Conservation (phyloP, 1,284 basidiomycete genomes). For the Cryptococcus floricola region DNA sequence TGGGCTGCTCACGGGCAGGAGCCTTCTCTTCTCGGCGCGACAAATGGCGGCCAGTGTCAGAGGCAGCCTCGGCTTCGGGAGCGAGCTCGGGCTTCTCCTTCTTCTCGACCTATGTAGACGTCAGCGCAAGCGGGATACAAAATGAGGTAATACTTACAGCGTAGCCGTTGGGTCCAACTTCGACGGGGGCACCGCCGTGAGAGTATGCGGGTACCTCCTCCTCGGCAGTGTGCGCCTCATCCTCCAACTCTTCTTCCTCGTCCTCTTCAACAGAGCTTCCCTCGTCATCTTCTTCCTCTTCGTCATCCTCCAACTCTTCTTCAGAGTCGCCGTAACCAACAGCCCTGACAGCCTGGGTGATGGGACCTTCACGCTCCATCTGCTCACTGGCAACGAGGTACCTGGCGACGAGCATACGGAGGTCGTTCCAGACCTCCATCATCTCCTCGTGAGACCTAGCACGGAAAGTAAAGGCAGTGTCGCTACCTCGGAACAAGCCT, state of each 20-base stretch:
- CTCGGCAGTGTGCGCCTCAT: conserved; percentile 30
- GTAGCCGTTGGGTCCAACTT: conserved; percentile 66
- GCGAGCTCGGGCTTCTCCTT: conserved; percentile 37
- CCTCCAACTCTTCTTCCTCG: conserved; percentile 55
- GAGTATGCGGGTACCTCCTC: conserved; percentile 51
- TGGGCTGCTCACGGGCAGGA: conserved; percentile 41
- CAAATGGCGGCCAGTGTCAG: conserved; percentile 20
- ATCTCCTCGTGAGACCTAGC: conserved; percentile 88
- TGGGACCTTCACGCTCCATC: conserved; percentile 88
- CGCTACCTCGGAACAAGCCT: conserved; percentile 52
- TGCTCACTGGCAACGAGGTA: conserved; percentile 93
- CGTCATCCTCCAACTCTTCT: conserved; percentile 67
- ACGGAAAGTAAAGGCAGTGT: conserved; percentile 83
- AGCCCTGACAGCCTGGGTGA: conserved; percentile 84
- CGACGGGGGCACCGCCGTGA: conserved; percentile 49
- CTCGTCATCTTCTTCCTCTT: conserved; percentile 62
- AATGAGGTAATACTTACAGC: conserved; percentile 55
- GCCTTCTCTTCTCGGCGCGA: conserved; percentile 47
- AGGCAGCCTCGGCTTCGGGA: conserved; percentile 23
- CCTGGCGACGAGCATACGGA: conserved; percentile 91
- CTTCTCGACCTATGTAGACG: conserved; percentile 39
- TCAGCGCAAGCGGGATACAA: not conserved
- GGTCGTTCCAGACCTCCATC: conserved; percentile 99
- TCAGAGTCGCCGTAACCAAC: conserved; percentile 63
- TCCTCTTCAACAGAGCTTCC: conserved; percentile 72